Evolutionary conservation across 1,284 basidiomycete genomes (phyloP).

Genomic region (Stygiomarasmius scandens): DNA sequence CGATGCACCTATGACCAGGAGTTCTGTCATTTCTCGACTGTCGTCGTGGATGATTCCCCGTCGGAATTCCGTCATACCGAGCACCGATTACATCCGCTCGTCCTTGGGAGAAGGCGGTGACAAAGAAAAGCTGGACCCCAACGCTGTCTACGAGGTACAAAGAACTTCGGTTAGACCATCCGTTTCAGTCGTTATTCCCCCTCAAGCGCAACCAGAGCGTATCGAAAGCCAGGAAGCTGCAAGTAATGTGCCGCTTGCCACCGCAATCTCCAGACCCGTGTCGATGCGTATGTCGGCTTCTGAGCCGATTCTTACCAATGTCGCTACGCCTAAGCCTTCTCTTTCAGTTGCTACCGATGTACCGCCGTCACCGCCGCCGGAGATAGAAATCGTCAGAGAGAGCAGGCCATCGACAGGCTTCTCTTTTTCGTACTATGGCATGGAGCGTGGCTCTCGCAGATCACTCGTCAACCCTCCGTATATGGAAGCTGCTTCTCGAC

Average conservation of each 20-base stretch:
- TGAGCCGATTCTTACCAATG: neutral
- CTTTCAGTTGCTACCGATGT: neutral
- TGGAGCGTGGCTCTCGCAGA: constrained; percentile 24
- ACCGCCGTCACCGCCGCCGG: neutral
- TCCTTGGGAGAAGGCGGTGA: constrained; percentile 41
- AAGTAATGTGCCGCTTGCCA: too few relatives aligned
- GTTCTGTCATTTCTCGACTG: constrained; percentile 29
- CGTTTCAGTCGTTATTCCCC: too few relatives aligned
- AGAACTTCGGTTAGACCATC: constrained; percentile 24
- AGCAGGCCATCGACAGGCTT: constrained; percentile 28
- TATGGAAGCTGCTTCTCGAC: constrained; percentile 5
- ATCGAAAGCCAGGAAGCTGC: too few relatives aligned
- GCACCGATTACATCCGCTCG: constrained; percentile 28
- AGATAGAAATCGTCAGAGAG: constrained; percentile 11
- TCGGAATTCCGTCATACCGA: constrained; percentile 23
- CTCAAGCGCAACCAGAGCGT: too few relatives aligned
- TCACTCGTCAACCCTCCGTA: constrained; percentile 38
- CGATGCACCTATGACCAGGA: constrained; percentile 16
- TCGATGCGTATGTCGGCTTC: neutral
- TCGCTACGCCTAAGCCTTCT: neutral
- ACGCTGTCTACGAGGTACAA: constrained; percentile 20
- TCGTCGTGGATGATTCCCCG: constrained; percentile 38
- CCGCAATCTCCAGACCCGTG: constrained; percentile 23
- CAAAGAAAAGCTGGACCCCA: neutral
- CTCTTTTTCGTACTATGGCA: constrained; percentile 43